Conservation (phyloP, 202 grass and related monocot species). For the Tripidium arundinaceum region DNA sequence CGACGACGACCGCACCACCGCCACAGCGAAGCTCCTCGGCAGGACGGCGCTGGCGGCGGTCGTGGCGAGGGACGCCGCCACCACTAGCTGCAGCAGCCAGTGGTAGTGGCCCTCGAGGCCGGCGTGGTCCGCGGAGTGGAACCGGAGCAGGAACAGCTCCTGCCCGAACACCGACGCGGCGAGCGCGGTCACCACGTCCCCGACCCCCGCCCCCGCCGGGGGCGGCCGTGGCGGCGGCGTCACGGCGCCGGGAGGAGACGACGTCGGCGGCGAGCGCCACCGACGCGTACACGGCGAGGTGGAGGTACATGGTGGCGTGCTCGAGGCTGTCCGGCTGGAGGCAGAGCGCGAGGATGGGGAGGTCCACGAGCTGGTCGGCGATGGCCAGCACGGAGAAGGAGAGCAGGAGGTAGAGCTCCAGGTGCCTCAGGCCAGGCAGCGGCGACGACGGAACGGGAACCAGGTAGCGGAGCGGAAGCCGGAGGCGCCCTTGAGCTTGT, state of each 20-base stretch:
- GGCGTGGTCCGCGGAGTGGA: slow-evolving; percentile 68
- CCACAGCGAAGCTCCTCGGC: slow-evolving; percentile 49
- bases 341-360: slow-evolving; percentile 33
- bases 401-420: slow-evolving; percentile 81
- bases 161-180: slow-evolving; percentile 73
- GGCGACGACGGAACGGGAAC: slow-evolving; percentile 52
- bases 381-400: slow-evolving; percentile 61
- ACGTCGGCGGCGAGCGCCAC: slow-evolving; percentile 53
- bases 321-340: slow-evolving; percentile 63
- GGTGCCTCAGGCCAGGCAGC: slow-evolving; percentile 38
- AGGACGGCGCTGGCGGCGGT: slow-evolving; percentile 32
- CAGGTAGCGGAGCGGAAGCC: slow-evolving; percentile 67
- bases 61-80: slow-evolving; percentile 24
- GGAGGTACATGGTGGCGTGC: slow-evolving; percentile 91
- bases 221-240: slow-evolving; percentile 3
- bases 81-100: slow-evolving; percentile 74
- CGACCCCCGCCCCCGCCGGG: not conserved
- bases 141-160: slow-evolving; percentile 70
- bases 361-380: slow-evolving; percentile 52
- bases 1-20: slow-evolving; percentile 47
- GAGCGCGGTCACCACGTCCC: slow-evolving; percentile 44
- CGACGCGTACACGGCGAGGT: slow-evolving; percentile 60
- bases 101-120: slow-evolving; percentile 89
- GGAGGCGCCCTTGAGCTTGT: slow-evolving; percentile 61
- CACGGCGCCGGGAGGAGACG: not conserved